These are phyloP conservation scores for Aureobasidium sp. DNA, from an alignment of 2,329 filamentous ascomycete genomes.

Conservation along the genomic window DNA sequence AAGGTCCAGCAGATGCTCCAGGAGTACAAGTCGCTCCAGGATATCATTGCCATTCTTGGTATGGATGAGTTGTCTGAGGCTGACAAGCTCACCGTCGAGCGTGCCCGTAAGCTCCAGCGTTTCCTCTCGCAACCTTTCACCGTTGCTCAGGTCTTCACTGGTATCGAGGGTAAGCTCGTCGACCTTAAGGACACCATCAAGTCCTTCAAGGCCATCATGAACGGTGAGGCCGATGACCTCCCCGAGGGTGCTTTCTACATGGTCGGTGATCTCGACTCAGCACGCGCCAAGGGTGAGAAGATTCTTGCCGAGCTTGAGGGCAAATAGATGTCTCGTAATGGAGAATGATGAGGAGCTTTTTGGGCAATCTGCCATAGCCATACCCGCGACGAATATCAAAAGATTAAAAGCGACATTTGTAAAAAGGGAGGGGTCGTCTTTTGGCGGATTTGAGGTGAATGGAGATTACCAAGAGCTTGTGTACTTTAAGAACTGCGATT, in stretches of 20 bases:
- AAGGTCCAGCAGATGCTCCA: constrained; percentile 98
- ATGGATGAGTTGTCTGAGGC: constrained; percentile 99
- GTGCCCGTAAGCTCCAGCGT: constrained; percentile 99
- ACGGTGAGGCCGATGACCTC: constrained; percentile 89
- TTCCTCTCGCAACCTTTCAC: constrained; percentile 99
- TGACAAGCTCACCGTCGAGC: constrained; percentile 99
- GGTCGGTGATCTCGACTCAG: constrained; percentile 83
- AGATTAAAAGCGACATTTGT: constrained; percentile 15
- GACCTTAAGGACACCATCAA: constrained; percentile 97
- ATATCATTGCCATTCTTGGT: constrained; percentile 98
- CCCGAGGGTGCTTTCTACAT: constrained; percentile 71
- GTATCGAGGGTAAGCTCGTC: constrained; percentile 94
- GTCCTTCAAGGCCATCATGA: constrained; percentile 95
- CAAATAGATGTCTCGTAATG: constrained; percentile 15
- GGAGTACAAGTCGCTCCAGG: constrained; percentile 99
- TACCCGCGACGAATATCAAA: constrained; percentile 13
- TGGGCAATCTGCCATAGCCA: constrained; percentile 4
- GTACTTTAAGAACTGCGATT: constrained; percentile 16
- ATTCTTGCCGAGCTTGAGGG: constrained; percentile 88
- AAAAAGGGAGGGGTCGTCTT: constrained; percentile 14
- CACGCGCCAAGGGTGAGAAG: constrained; percentile 97
- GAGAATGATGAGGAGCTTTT: constrained; percentile 13
- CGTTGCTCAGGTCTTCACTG: constrained; percentile 76
- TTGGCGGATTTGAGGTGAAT: constrained; percentile 14
- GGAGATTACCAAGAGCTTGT: constrained; percentile 14